Percentiles rank a stretch among this genome's conserved stretches.
Evolutionary conservation across 805 yeast species (phyloP).

Genomic region (Hyphopichia homilentoma): DNA sequence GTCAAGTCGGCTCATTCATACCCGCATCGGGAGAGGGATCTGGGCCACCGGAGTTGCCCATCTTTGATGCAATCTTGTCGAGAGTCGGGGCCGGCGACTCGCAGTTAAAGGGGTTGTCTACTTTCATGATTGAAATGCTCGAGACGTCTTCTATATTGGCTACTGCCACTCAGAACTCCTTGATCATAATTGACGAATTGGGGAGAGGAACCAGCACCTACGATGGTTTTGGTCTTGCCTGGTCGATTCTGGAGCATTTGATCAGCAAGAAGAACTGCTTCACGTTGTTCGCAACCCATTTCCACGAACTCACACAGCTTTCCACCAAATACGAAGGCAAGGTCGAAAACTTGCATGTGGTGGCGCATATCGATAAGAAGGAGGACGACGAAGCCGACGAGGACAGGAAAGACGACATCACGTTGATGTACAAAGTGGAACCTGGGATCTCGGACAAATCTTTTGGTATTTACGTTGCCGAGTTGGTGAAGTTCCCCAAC

Average conservation of each 20-base stretch:
- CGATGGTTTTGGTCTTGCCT: conserved; percentile 97
- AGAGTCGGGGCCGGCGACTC: conserved; percentile 99
- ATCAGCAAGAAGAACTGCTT: conserved; percentile 70
- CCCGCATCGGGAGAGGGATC: conserved; percentile 57
- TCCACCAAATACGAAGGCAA: conserved; percentile 53
- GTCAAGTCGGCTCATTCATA: conserved; percentile 85
- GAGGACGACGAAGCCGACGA: conserved; percentile 25
- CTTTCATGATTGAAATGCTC: conserved; percentile 89
- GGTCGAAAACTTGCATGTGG: conserved; percentile 85
- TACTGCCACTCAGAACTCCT: conserved; percentile 71
- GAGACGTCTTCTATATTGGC: conserved; percentile 87
- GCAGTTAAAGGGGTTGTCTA: conserved; percentile 93
- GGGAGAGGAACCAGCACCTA: conserved; percentile 90
- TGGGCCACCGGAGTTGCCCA: conserved; percentile 60
- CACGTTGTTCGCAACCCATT: conserved; percentile 93
- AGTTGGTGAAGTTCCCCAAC: conserved; percentile 85
- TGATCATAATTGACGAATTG: conserved; percentile 88
- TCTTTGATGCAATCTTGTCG: conserved; percentile 89
- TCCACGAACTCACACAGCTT: conserved; percentile 88
- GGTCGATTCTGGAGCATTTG: conserved; percentile 90
- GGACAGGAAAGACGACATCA: conserved; percentile 58
- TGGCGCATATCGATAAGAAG: conserved; percentile 73
- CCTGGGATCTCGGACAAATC: conserved; percentile 95
- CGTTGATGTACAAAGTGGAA: conserved; percentile 89
- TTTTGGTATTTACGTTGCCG: conserved; percentile 97